Conservation (phyloP, 1,139 yeast species). For the Blastobotrys niveus region DNA sequence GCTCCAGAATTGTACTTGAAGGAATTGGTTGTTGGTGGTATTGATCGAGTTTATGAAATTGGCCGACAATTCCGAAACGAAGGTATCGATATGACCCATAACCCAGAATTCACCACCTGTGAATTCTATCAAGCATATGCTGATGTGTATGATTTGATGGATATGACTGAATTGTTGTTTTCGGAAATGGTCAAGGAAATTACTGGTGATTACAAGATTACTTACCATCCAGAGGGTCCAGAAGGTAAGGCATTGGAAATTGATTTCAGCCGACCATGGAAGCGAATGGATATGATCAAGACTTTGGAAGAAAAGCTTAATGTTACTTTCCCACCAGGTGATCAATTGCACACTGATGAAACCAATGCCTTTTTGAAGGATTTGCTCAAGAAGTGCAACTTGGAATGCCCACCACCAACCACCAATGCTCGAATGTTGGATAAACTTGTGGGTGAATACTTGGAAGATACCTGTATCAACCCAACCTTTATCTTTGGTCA, state of each 20-base stretch:
- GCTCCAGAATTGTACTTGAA: constrained; percentile 97
- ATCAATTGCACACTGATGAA: constrained; percentile 87
- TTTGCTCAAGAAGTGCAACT: constrained; percentile 68
- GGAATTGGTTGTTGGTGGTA: constrained; percentile 96
- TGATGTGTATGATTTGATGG: constrained; percentile 92
- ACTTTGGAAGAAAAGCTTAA: constrained; percentile 82
- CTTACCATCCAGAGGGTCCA: constrained; percentile 87
- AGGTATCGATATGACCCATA: constrained; percentile 96
- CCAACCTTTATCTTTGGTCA: constrained; percentile 98
- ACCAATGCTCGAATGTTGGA: constrained; percentile 99
- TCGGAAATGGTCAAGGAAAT: constrained; percentile 97
- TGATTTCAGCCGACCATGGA: constrained; percentile 96
- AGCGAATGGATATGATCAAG: constrained; percentile 95
- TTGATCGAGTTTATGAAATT: constrained; percentile 96
- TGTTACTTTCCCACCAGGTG: constrained; percentile 93
- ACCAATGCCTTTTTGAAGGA: constrained; percentile 86
- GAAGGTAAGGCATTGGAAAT: constrained; percentile 71
- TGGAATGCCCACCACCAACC: constrained; percentile 93
- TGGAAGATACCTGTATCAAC: constrained; percentile 88
- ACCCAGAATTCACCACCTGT: constrained; percentile 97
- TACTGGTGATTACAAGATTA: constrained; percentile 79
- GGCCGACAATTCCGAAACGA: constrained; percentile 99
- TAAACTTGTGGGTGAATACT: constrained; percentile 85
- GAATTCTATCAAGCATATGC: constrained; percentile 96
- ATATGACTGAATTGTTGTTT: constrained; percentile 87